phyloP scores from a whole-genome alignment of 1,284 basidiomycete species.

The Kwoniella shivajii region DNA sequence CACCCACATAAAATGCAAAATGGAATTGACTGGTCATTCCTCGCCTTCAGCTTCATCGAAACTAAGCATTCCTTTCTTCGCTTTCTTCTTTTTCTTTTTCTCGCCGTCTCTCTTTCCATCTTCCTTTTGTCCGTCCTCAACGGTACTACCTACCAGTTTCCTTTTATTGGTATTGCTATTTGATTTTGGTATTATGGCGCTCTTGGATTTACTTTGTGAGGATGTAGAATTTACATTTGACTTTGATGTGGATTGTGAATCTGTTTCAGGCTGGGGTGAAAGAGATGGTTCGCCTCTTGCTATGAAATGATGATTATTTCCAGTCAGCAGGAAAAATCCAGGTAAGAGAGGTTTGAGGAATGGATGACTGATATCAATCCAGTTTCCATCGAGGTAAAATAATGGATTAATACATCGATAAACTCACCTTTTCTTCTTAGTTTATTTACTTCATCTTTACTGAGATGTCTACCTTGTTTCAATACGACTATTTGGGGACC shows the following conservation, averaged over 20 bases:
- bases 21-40: too few species aligned
- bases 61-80: constrained; percentile 45
- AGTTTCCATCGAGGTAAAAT: neutral
- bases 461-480: constrained; percentile 79
- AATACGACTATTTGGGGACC: constrained; percentile 82
- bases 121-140: constrained; percentile 7
- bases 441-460: constrained; percentile 71
- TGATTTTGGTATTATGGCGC: neutral
- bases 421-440: constrained; percentile 70
- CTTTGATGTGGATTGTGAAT: neutral
- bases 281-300: neutral
- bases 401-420: neutral
- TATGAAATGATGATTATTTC: too few species aligned
- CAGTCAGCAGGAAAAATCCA: too few species aligned
- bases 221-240: neutral
- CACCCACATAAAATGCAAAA: too few species aligned
- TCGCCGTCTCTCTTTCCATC: constrained; percentile 7
- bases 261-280: neutral
- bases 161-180: constrained; percentile 33
- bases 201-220: neutral
- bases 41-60: constrained; percentile 49
- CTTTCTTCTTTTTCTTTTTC: constrained; percentile 49
- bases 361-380: neutral
- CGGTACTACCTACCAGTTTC: constrained; percentile 40
- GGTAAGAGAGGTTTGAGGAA: too few species aligned